Evolutionary conservation across 2,329 filamentous ascomycete species (phyloP), one percentile per base, ranked within the genome.

Genomic region (Bimuria novae-zelandiae): DNA sequence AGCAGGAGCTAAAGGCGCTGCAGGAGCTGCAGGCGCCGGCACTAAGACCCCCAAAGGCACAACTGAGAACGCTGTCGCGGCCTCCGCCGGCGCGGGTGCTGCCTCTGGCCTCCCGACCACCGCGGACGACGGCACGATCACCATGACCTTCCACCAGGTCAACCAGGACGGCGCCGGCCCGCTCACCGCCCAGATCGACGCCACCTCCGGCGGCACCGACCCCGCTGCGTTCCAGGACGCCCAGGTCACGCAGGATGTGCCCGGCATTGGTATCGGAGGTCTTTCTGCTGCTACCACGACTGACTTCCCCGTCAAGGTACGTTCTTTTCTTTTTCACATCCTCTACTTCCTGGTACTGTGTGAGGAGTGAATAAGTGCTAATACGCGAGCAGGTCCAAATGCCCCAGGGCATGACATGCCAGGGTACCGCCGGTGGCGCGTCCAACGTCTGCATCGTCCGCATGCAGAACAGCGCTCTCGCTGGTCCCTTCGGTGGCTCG

Each of bases 111-210:
- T 89, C 16, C 86, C 86, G 7, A 89, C 86, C 4, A 80, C 78
- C 52, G 74, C 77, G 17, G 83, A 87, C 53, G 79, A 84, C 50
- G 86, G 86, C 56, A 79, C 79, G 23, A 76, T 89, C 68, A 80
- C 78, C 52, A 81, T 89, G 80, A 84, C 81, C 55, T 88, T 83
- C 76, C 84, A 86, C 70, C 83, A 89, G 54, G 83, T 89, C 76
- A 89, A 89, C 80, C 85, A 88, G 71, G 86, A 89, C 62, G 86
- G 86, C 19, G 86, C 85, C 0, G 86, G 86, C 1, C 85, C 85
- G 1, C 74, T 89, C 42, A 80, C 76, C 25, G 85, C 85, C 7
- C 76, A 77, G 37, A 76, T 89, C 43, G 86, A 89, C 64, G 73
- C 77, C 36, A 86, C 84, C 22, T 88, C 84, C 1, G 85, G 84